Evolutionary conservation across 768 basidiomycete genomes (phyloP).

Genomic region (Sistotremastrum suecicum): DNA sequence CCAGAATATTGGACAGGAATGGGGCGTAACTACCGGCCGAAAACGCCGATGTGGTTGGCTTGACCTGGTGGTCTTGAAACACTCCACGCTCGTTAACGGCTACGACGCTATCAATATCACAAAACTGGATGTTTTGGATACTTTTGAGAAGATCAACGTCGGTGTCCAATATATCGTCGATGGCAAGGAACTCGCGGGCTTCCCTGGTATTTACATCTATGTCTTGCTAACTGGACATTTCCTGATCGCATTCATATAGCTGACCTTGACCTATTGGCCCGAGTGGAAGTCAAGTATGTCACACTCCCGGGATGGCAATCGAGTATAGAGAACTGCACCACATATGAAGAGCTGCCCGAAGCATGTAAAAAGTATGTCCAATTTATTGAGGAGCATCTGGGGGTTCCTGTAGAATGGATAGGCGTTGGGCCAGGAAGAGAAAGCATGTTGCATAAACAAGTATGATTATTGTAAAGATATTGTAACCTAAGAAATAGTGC

Average conservation of each 20-base stretch:
- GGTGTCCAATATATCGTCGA: constrained; percentile 68
- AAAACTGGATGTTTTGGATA: constrained; percentile 87
- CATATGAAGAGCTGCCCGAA: constrained; percentile 65
- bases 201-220: constrained; percentile 54
- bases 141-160: constrained; percentile 75
- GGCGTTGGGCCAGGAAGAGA: constrained; percentile 84
- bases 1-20: constrained; percentile 90
- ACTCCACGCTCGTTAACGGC: constrained; percentile 90
- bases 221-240: not conserved
- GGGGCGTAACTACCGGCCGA: constrained; percentile 85
- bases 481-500: no score
- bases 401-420: constrained; percentile 77
- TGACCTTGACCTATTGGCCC: constrained; percentile 66
- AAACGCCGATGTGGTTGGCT: constrained; percentile 94
- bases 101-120: constrained; percentile 91
- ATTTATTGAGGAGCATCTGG: constrained; percentile 68
- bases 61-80: constrained; percentile 86
- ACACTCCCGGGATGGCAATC: constrained; percentile 87
- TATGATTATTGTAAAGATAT: no score
- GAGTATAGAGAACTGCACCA: constrained; percentile 47
- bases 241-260: constrained; percentile 29
- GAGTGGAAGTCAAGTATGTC: constrained; percentile 75
- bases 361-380: constrained; percentile 77
- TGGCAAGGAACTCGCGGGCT: constrained; percentile 64
- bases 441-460: constrained; percentile 41